Conservation (phyloP, 306 rosid species). For the Gleditsia sinensis region DNA sequence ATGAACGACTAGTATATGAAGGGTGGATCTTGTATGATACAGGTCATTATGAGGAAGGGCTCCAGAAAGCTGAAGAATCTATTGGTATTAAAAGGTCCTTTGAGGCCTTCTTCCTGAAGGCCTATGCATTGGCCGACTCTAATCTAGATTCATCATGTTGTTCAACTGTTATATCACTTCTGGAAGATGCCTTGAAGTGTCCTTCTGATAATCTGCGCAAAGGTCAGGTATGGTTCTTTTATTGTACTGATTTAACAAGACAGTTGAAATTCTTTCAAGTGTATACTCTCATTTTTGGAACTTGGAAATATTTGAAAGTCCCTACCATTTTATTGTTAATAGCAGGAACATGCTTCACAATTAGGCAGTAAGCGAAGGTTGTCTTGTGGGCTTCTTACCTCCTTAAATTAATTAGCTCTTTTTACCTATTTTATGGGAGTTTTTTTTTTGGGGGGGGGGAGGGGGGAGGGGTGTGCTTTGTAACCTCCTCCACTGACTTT, state of each 20-base stretch:
- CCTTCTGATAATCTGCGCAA: slow-evolving; percentile 94
- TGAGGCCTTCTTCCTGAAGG: slow-evolving; percentile 92
- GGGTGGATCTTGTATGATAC: slow-evolving; percentile 96
- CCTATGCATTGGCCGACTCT: slow-evolving; percentile 92
- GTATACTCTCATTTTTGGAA: neutral
- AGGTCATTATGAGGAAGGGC: slow-evolving; percentile 92
- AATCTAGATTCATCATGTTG: slow-evolving; percentile 72
- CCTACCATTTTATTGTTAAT: neutral
- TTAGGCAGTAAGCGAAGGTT: neutral
- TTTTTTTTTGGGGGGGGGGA: too few species aligned
- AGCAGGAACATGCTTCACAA: neutral
- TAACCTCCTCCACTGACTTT: neutral
- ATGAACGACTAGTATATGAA: slow-evolving; percentile 84
- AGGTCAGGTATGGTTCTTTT: slow-evolving; percentile 76
- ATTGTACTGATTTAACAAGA: slow-evolving; percentile 5
- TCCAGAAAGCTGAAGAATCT: slow-evolving; percentile 87
- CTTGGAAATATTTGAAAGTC: neutral
- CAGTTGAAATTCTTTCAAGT: neutral
- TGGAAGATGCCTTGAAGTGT: slow-evolving; percentile 89
- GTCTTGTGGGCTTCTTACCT: neutral
- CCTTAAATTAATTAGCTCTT: neutral
- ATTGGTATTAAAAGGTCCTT: slow-evolving; percentile 80
- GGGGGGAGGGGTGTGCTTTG: too few species aligned
- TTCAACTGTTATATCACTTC: slow-evolving; percentile 76
- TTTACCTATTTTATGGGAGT: neutral